These are phyloP conservation scores for Epichloe baconii DNA, from an alignment of 2,329 filamentous ascomycete genomes.

Conservation along the genomic window DNA sequence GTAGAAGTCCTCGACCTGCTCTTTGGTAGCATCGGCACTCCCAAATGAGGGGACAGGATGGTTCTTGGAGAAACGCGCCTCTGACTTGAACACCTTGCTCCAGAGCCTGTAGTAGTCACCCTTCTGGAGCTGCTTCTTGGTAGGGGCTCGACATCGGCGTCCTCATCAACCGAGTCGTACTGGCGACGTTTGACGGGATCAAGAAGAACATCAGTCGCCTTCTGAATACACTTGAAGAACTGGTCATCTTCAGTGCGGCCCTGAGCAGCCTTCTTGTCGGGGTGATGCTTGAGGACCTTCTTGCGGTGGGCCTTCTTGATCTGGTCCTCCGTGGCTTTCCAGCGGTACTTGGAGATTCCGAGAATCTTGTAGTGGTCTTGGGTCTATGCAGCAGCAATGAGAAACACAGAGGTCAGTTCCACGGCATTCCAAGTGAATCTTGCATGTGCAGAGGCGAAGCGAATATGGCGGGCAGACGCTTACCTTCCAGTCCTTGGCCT, in stretches of 20 bases:
- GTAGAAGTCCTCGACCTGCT: conserved; percentile 91
- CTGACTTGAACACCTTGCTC: conserved; percentile 78
- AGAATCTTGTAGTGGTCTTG: conserved; percentile 99
- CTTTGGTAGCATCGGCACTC: conserved; percentile 69
- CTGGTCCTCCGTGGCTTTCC: conserved; percentile 87
- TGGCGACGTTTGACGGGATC: conserved; percentile 89
- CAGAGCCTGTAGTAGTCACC: conserved; percentile 94
- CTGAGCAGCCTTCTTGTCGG: conserved; percentile 93
- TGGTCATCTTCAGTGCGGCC: conserved; percentile 84
- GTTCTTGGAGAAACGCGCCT: conserved; percentile 81
- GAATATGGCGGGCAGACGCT: conserved; percentile 10
- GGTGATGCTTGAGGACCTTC: conserved; percentile 98
- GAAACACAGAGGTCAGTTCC: neutral
- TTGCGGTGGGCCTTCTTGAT: conserved; percentile 98
- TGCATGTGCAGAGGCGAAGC: no score
- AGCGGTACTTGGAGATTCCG: conserved; percentile 83
- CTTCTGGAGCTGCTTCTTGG: conserved; percentile 79
- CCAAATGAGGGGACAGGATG: conserved; percentile 84
- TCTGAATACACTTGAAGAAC: conserved; percentile 99
- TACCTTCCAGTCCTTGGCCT: conserved; percentile 99
- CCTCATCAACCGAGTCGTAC: conserved; percentile 93
- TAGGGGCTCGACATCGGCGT: conserved; percentile 85
- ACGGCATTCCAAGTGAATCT: neutral
- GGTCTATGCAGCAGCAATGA: conserved; percentile 32
- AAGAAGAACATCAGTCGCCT: conserved; percentile 83